Evolutionary conservation across 1,139 yeast genomes (phyloP).

Genomic region (Taiozyma sp.): DNA sequence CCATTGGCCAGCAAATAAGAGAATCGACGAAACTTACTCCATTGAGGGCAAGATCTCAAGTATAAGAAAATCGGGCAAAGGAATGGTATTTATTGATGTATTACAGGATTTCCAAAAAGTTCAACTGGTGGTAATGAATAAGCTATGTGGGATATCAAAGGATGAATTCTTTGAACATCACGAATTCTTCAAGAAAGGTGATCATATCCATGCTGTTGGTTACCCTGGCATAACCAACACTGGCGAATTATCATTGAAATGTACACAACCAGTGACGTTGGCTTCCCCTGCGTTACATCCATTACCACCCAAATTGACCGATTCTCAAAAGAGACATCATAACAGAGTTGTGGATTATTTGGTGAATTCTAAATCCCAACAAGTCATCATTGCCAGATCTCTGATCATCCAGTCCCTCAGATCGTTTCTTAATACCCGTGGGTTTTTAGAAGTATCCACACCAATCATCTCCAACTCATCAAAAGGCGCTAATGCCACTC

Average conservation of each 20-base stretch:
- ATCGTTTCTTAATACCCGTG: conserved; percentile 45
- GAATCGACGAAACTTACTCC: conserved; percentile 18
- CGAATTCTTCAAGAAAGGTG: conserved; percentile 60
- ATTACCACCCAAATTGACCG: conserved; percentile 58
- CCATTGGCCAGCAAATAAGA: conserved; percentile 20
- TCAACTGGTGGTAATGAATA: conserved; percentile 59
- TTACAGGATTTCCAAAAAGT: conserved; percentile 50
- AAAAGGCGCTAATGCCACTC: conserved; percentile 89
- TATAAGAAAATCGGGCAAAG: conserved; percentile 61
- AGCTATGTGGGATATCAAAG: conserved; percentile 34
- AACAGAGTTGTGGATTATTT: conserved; percentile 75
- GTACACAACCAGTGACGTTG: conserved; percentile 42
- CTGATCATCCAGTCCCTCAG: conserved; percentile 52
- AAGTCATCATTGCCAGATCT: conserved; percentile 51
- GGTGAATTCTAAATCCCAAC: conserved; percentile 46
- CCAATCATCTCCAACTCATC: conserved; percentile 71
- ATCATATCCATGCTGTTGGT: conserved; percentile 61
- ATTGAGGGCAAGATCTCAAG: conserved; percentile 55
- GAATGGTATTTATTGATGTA: conserved; percentile 63
- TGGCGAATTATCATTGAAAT: conserved; percentile 74
- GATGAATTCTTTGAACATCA: conserved; percentile 45
- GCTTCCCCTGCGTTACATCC: conserved; percentile 70
- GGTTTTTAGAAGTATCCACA: conserved; percentile 81
- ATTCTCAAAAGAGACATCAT: conserved; percentile 53
- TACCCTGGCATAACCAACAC: conserved; percentile 68